phyloP scores from a whole-genome alignment of 768 basidiomycete species.

The Zangia roseola region DNA sequence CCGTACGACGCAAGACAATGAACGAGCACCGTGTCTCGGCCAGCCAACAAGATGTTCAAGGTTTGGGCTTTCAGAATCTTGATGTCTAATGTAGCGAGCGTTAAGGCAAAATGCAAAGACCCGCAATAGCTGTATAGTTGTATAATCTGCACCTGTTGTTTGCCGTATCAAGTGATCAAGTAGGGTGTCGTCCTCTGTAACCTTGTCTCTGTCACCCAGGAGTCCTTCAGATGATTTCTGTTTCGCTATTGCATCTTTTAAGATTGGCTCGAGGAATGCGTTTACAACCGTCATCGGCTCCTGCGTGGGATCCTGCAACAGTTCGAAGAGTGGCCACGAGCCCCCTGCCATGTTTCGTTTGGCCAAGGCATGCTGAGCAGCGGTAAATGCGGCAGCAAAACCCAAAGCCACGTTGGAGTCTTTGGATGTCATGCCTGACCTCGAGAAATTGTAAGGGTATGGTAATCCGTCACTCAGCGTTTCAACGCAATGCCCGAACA shows the following conservation, averaged over 20 bases:
- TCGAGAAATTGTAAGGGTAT: constrained; percentile 33
- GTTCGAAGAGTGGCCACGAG: constrained; percentile 42
- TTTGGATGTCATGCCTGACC: constrained; percentile 3
- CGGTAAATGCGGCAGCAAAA: constrained; percentile 36
- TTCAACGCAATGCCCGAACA: constrained; percentile 46
- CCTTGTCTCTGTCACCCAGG: constrained; percentile 1
- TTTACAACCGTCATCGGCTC: constrained; percentile 40
- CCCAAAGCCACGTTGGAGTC: constrained; percentile 15
- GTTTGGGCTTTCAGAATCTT: constrained; percentile 41
- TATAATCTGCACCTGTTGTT: constrained; percentile 34
- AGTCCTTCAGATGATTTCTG: constrained; percentile 6
- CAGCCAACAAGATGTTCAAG: constrained; percentile 44
- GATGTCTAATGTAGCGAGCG: too few species aligned
- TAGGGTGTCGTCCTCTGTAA: constrained; percentile 37
- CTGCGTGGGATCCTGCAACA: constrained; percentile 31
- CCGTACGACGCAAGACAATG: not conserved
- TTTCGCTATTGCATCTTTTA: constrained; percentile 35
- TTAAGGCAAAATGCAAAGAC: too few species aligned
- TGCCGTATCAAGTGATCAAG: constrained; percentile 40
- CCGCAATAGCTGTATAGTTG: too few species aligned
- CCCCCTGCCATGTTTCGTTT: constrained; percentile 30
- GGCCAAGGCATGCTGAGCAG: constrained; percentile 32
- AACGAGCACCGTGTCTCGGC: constrained; percentile 40
- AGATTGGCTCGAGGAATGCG: constrained; percentile 39
- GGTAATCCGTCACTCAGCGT: constrained; percentile 38